Percentiles rank a stretch among this genome's conserved stretches.
phyloP scores from a whole-genome alignment of 2,329 filamentous ascomycete species.

The Rutstroemia sp. region DNA sequence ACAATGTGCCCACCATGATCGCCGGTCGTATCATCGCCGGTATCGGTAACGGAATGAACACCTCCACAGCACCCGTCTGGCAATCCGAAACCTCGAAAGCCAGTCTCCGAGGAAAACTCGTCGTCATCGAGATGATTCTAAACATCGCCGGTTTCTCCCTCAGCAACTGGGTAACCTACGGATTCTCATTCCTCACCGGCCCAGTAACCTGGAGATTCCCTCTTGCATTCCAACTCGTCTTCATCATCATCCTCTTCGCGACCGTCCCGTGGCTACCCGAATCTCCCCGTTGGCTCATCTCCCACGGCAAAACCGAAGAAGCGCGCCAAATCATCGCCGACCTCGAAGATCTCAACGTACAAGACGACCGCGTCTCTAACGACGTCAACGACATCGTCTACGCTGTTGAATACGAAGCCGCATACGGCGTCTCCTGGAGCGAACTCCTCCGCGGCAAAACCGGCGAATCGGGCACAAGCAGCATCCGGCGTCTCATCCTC shows the following conservation, averaged over 20 bases:
- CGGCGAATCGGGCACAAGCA: neutral
- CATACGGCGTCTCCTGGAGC: slow-evolving; percentile 4
- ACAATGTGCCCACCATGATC: slow-evolving; percentile 45
- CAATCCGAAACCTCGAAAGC: slow-evolving; percentile 13
- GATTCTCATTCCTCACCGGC: slow-evolving; percentile 9
- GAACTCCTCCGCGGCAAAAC: slow-evolving; percentile 5
- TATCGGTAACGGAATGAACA: slow-evolving; percentile 61
- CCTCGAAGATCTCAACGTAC: slow-evolving; percentile 27
- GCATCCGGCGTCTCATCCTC: slow-evolving; percentile 62
- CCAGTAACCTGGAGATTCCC: slow-evolving; percentile 10
- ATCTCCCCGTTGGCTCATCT: slow-evolving; percentile 32
- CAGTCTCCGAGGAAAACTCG: slow-evolving; percentile 10
- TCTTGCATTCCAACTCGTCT: slow-evolving; percentile 11
- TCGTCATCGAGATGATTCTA: slow-evolving; percentile 10
- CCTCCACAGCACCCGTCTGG: slow-evolving; percentile 32
- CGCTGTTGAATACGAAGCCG: slow-evolving; percentile 5
- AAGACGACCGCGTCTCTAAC: slow-evolving; percentile 45
- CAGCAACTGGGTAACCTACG: slow-evolving; percentile 9
- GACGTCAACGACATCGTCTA: slow-evolving; percentile 39
- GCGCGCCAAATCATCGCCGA: slow-evolving; percentile 30
- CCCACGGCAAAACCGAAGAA: slow-evolving; percentile 28
- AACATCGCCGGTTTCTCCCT: slow-evolving; percentile 9
- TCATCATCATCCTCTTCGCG: slow-evolving; percentile 5
- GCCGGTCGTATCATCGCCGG: slow-evolving; percentile 68
- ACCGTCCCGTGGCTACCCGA: slow-evolving; percentile 28